Conservation (phyloP, 441 rosid genomes). For the Brassica hybrid region DNA sequence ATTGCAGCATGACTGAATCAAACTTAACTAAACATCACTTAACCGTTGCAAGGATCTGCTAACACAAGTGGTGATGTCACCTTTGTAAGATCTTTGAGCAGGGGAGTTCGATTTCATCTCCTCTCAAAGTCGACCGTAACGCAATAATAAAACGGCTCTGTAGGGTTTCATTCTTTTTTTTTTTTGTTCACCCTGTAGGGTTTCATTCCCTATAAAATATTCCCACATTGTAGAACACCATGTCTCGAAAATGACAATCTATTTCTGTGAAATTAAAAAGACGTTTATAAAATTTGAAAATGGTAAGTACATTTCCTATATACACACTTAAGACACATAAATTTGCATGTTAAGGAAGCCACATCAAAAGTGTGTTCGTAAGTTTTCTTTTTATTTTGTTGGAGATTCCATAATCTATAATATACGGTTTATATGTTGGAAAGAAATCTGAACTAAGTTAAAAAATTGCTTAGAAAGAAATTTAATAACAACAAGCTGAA, state of each 20-base stretch:
- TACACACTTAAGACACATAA: neutral
- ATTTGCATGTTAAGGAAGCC: neutral
- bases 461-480: no score
- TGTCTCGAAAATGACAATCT: neutral
- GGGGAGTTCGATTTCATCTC: neutral
- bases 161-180: neutral
- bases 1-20: neutral
- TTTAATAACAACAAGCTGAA: neutral
- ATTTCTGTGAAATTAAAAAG: neutral
- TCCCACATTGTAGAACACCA: neutral
- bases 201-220: no score
- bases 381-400: neutral
- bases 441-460: no score
- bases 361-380: neutral
- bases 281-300: neutral
- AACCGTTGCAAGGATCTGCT: neutral
- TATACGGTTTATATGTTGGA: no score
- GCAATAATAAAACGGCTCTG: neutral
- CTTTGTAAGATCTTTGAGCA: neutral
- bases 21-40: neutral
- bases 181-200: no score
- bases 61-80: neutral
- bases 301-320: neutral
- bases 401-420: no score
- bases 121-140: neutral